phyloP scores from a whole-genome alignment of 495 filamentous ascomycete genomes.

The Penicillium samsonianum region DNA sequence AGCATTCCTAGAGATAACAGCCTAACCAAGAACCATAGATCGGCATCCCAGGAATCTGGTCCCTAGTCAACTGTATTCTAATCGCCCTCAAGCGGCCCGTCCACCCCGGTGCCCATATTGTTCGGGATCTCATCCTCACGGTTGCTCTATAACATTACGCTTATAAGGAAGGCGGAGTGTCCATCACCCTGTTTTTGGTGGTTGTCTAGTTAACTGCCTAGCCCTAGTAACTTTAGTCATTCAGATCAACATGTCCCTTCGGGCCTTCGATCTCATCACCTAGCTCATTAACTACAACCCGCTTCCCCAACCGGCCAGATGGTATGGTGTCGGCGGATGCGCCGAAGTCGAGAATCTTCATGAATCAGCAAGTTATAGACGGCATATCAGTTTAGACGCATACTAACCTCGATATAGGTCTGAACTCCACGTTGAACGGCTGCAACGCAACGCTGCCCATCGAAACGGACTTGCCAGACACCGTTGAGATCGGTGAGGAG shows the following conservation, averaged over 20 bases:
- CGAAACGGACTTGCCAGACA: conserved; percentile 98
- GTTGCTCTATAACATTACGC: neutral
- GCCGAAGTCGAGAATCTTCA: conserved; percentile 84
- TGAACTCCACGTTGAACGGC: conserved; percentile 88
- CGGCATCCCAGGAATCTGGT: neutral
- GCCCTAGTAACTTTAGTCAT: neutral
- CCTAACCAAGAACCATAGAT: neutral
- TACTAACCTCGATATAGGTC: conserved; percentile 91
- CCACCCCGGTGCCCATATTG: neutral
- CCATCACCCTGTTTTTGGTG: too few relatives aligned
- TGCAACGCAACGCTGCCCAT: conserved; percentile 90
- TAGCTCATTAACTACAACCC: conserved; percentile 70
- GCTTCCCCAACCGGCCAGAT: conserved; percentile 69
- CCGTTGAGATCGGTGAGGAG: conserved; percentile 88
- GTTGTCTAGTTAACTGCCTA: too few relatives aligned
- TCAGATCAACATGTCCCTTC: neutral
- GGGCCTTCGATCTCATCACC: conserved; percentile 36
- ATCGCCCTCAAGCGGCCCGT: neutral
- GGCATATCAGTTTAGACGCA: conserved; percentile 17
- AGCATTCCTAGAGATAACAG: neutral
- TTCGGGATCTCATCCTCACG: neutral
- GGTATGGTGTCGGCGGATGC: conserved; percentile 78
- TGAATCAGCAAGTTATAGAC: conserved; percentile 18
- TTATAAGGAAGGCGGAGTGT: too few relatives aligned
- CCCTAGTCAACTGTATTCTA: neutral